Evolutionary conservation across 306 rosid genomes (phyloP).

Genomic region (Medicago ruthenica): DNA sequence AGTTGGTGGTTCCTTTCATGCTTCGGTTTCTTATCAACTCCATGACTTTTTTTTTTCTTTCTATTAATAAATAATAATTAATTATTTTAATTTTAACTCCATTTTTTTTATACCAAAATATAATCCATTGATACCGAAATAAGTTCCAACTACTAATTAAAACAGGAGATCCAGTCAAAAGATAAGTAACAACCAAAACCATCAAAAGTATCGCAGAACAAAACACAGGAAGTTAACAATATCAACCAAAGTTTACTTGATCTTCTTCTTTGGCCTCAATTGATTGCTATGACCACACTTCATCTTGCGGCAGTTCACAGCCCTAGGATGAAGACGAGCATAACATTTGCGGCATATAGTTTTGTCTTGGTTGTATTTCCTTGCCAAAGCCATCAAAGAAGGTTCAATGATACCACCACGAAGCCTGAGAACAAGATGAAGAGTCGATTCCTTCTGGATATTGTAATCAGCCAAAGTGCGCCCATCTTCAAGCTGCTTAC

Average conservation of each 20-base stretch:
- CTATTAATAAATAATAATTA: no score
- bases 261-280: constrained; percentile 96
- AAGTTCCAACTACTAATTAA: background rate
- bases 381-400: constrained; percentile 90
- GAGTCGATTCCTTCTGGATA: constrained; percentile 85
- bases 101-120: background rate
- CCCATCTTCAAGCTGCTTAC: constrained; percentile 87
- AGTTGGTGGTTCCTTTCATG: background rate
- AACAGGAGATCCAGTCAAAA: background rate
- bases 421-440: constrained; percentile 86
- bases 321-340: constrained; percentile 85
- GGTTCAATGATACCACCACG: constrained; percentile 86
- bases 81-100: no score
- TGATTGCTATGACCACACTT: constrained; percentile 90
- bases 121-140: background rate
- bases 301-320: constrained; percentile 82
- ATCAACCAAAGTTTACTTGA: constrained; percentile 56
- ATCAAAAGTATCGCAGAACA: background rate
- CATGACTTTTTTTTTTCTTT: background rate
- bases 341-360: constrained; percentile 87
- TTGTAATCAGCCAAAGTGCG: constrained; percentile 81
- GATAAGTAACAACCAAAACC: background rate
- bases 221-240: background rate
- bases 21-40: background rate
- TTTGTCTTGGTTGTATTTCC: constrained; percentile 87